phyloP scores from a whole-genome alignment of 257 asterid genomes.

The Nicotiana noctiflora region DNA sequence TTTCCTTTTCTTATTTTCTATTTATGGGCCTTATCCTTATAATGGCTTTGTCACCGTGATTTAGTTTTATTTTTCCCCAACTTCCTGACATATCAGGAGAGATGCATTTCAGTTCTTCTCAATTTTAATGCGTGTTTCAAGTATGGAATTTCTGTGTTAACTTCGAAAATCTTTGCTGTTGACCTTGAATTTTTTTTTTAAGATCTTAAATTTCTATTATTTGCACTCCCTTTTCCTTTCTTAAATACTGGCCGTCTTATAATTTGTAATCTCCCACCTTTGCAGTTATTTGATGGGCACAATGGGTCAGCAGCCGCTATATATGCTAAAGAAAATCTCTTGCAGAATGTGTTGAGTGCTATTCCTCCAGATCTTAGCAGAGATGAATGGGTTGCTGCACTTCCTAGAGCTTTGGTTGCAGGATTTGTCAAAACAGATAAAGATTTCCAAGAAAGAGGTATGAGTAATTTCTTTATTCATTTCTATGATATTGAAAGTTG shows the following conservation, averaged over 20 bases:
- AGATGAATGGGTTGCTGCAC: conserved; percentile 83
- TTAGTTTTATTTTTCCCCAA: neutral
- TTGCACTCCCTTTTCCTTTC: neutral
- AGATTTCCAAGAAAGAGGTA: conserved; percentile 94
- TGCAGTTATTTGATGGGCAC: conserved; percentile 95
- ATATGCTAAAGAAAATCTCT: conserved; percentile 80
- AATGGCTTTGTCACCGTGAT: neutral
- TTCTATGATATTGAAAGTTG: neutral
- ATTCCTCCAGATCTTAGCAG: conserved; percentile 81
- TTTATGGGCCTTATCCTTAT: neutral
- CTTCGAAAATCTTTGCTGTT: neutral
- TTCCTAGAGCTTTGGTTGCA: conserved; percentile 95
- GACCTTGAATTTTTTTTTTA: neutral
- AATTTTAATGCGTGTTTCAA: neutral
- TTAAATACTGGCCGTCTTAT: conserved; percentile 5
- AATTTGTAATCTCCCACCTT: conserved; percentile 12
- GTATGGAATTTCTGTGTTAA: neutral
- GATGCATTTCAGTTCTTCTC: neutral
- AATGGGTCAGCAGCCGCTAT: conserved; percentile 98
- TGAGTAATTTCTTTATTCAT: neutral
- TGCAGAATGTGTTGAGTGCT: conserved; percentile 72
- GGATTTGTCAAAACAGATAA: conserved; percentile 95
- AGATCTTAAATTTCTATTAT: neutral
- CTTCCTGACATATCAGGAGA: neutral
- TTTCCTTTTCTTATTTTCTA: neutral